Percentiles rank a stretch among this genome's conserved stretches.
phyloP scores from a whole-genome alignment of 208 protist genomes.

The Leptomonas seymouri region DNA sequence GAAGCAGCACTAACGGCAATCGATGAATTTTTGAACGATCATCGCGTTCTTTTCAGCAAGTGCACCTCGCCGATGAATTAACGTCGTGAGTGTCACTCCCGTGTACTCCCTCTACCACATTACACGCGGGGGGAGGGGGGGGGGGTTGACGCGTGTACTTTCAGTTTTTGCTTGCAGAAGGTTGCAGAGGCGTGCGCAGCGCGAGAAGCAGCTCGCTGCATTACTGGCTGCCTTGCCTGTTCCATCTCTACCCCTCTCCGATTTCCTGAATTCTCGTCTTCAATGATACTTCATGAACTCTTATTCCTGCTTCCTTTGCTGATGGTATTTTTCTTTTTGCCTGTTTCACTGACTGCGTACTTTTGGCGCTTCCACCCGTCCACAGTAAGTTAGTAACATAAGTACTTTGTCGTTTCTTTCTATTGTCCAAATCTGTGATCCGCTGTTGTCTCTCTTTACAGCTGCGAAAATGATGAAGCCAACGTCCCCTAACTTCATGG shows the following conservation, averaged over 20 bases:
- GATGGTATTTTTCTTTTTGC: background rate
- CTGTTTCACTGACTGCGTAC: background rate
- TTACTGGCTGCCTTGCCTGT: background rate
- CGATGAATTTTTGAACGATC: background rate
- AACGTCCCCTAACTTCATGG: slow-evolving; percentile 75
- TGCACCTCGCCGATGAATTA: no score
- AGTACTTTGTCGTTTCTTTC: slow-evolving; percentile 7
- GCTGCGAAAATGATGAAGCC: slow-evolving; percentile 72
- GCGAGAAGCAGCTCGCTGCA: no score
- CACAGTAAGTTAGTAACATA: slow-evolving; percentile 11
- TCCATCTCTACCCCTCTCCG: background rate
- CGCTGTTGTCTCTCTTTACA: background rate
- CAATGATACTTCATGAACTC: background rate
- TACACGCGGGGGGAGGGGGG: no score
- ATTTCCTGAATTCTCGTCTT: background rate
- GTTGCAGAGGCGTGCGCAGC: no score
- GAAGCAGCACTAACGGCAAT: background rate
- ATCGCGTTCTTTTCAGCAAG: background rate
- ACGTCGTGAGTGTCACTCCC: no score
- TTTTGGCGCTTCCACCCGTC: background rate
- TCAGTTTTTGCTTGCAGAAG: no score
- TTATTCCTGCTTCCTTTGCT: background rate
- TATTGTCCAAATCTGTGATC: slow-evolving; percentile 1
- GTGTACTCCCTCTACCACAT: no score
- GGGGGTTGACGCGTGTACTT: no score